Evolutionary conservation across 2,329 filamentous ascomycete genomes (phyloP).

Genomic region (Trichoderma oligosporum): DNA sequence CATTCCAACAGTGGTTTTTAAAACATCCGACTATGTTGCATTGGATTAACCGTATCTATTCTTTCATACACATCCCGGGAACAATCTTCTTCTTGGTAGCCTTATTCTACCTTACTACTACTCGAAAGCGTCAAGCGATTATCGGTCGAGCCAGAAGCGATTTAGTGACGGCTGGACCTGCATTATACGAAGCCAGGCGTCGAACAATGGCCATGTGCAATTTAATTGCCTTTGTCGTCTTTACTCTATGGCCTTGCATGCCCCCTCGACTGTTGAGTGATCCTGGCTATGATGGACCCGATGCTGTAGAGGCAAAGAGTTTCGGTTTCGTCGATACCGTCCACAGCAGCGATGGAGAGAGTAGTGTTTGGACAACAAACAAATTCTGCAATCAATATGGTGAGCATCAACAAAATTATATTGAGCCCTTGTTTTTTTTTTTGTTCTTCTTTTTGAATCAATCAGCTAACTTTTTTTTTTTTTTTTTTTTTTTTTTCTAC

Average conservation of each 20-base stretch:
- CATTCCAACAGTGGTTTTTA: conserved; percentile 52
- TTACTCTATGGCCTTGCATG: conserved; percentile 63
- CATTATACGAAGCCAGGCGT: conserved; percentile 52
- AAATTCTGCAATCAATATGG: conserved; percentile 73
- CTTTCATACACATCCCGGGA: conserved; percentile 74
- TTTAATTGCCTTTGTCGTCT: conserved; percentile 56
- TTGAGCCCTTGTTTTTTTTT: neutral
- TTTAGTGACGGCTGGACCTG: conserved; percentile 38
- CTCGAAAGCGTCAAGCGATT: conserved; percentile 45
- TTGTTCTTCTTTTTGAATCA: neutral
- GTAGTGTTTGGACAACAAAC: conserved; percentile 64
- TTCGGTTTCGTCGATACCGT: conserved; percentile 62
- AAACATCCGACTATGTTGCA: conserved; percentile 54
- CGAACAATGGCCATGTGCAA: conserved; percentile 61
- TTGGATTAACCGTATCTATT: conserved; percentile 70
- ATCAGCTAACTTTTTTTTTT: neutral
- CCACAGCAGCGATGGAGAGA: conserved; percentile 46
- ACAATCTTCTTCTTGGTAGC: conserved; percentile 64
- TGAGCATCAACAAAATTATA: conserved; percentile 33
- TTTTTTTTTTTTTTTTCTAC: conserved; percentile 64
- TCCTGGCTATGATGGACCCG: conserved; percentile 49
- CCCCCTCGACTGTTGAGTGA: conserved; percentile 58
- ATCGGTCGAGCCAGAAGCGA: conserved; percentile 29
- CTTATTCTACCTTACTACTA: conserved; percentile 68
- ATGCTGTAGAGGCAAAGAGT: conserved; percentile 56